Conservation (phyloP, 495 filamentous ascomycete genomes). For the Neurospora tetrasperma region DNA sequence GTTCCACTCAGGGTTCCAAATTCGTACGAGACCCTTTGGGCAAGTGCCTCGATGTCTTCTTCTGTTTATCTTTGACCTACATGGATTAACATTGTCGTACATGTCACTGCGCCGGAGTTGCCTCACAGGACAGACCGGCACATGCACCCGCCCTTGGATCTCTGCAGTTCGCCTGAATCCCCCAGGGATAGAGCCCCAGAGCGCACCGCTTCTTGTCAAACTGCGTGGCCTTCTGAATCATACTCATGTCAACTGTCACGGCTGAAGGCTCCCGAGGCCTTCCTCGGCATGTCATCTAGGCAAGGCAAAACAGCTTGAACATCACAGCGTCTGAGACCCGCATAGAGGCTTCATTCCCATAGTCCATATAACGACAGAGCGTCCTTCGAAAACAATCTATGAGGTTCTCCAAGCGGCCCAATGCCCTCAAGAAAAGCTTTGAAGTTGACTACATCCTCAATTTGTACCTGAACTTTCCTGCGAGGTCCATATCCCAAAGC, state of each 20-base stretch:
- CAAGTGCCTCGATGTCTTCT: not conserved
- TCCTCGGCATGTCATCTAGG: constrained; percentile 3
- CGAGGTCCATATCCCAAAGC: not conserved
- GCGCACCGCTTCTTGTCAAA: constrained; percentile 1
- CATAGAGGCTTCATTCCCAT: constrained; percentile 4
- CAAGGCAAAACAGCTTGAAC: constrained; percentile 8
- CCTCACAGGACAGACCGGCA: constrained; percentile 4
- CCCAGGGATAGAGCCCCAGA: not conserved
- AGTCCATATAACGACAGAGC: not conserved
- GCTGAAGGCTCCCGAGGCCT: constrained; percentile 10
- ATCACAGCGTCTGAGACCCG: constrained; percentile 12
- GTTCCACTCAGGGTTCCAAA: not conserved
- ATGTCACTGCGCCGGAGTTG: constrained; percentile 6
- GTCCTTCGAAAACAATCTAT: not conserved
- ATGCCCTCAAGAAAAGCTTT: not conserved
- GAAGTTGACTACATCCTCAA: not conserved
- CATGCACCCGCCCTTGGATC: constrained; percentile 7
- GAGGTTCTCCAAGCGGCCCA: not conserved
- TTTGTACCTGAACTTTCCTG: not conserved
- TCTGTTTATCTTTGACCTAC: constrained; percentile 14
- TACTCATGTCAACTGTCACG: constrained; percentile 10
- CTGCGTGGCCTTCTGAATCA: constrained; percentile 5
- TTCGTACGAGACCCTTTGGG: not conserved
- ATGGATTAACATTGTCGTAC: constrained; percentile 14
- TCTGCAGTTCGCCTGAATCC: constrained; percentile 1